Evolutionary conservation across 2,329 filamentous ascomycete genomes (phyloP).

Genomic region (Capronia coronata): DNA sequence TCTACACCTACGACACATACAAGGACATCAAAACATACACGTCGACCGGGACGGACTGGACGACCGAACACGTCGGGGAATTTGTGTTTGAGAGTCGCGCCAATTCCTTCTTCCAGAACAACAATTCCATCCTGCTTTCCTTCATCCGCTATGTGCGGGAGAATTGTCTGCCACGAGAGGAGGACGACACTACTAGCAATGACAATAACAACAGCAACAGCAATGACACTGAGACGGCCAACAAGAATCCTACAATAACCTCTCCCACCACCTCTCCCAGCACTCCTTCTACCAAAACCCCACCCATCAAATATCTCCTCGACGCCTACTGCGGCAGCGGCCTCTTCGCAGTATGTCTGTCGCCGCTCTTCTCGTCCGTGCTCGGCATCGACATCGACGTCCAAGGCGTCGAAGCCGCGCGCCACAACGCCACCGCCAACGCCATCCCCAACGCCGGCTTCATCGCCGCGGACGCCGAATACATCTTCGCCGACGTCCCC

Average conservation of each 20-base stretch:
- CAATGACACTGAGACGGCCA: not conserved
- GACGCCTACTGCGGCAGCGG: conserved; percentile 97
- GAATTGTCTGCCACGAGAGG: conserved; percentile 55
- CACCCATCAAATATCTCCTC: conserved; percentile 72
- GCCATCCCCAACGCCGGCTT: conserved; percentile 70
- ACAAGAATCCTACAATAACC: no score
- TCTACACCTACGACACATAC: conserved; percentile 53
- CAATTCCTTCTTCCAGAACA: conserved; percentile 97
- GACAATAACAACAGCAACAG: conserved; percentile 26
- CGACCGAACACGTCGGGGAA: conserved; percentile 79
- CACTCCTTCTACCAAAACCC: no score
- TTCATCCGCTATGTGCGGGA: conserved; percentile 85
- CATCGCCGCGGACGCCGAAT: conserved; percentile 77
- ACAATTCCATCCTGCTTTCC: conserved; percentile 86
- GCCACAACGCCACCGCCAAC: conserved; percentile 72
- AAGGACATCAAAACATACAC: conserved; percentile 81
- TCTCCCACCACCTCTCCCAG: conserved; percentile 30
- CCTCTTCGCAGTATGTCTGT: conserved; percentile 92
- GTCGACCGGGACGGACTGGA: conserved; percentile 73
- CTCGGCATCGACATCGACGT: conserved; percentile 86
- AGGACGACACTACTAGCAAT: conserved; percentile 1
- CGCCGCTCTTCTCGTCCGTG: conserved; percentile 68
- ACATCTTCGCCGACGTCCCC: conserved; percentile 69
- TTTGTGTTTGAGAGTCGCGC: conserved; percentile 87
- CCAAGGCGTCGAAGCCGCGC: conserved; percentile 70